Conservation (phyloP, 2,329 filamentous ascomycete genomes). For the Trichoderma hamatum region DNA sequence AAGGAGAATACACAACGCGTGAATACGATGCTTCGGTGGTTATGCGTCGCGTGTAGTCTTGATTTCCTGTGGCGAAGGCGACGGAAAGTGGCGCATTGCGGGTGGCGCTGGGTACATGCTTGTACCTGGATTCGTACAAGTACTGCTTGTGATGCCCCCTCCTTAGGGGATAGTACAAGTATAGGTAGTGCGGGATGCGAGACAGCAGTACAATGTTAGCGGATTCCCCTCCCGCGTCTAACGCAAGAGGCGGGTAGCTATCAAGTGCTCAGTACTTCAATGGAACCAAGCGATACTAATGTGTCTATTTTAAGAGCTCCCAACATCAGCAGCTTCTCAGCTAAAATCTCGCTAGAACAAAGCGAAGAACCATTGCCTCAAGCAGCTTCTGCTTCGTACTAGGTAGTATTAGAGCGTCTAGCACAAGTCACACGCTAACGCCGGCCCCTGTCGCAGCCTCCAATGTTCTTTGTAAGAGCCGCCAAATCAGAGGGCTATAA, state of each 20-base stretch:
- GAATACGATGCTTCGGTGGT: background rate
- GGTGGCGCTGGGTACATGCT: background rate
- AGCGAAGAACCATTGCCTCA: background rate
- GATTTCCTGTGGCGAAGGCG: background rate
- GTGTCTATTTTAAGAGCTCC: background rate
- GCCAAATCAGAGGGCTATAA: background rate
- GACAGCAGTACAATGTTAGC: background rate
- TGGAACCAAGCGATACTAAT: too few species aligned
- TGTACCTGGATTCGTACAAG: background rate
- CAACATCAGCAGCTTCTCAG: background rate
- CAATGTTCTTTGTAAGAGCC: background rate
- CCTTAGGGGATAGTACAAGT: too few species aligned
- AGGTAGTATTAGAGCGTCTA: background rate
- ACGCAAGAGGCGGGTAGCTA: background rate
- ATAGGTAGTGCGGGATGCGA: too few species aligned
- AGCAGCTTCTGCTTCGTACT: background rate
- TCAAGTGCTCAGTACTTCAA: too few species aligned
- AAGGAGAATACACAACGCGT: background rate
- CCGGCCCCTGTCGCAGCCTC: background rate
- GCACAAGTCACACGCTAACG: slow-evolving; percentile 1
- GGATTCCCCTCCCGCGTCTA: background rate
- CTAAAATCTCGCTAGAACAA: background rate
- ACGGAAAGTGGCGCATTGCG: background rate
- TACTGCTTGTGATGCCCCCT: background rate
- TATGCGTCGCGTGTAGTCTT: background rate